Evolutionary conservation across 495 filamentous ascomycete genomes (phyloP).

Genomic region (Penicillium maclennaniae): DNA sequence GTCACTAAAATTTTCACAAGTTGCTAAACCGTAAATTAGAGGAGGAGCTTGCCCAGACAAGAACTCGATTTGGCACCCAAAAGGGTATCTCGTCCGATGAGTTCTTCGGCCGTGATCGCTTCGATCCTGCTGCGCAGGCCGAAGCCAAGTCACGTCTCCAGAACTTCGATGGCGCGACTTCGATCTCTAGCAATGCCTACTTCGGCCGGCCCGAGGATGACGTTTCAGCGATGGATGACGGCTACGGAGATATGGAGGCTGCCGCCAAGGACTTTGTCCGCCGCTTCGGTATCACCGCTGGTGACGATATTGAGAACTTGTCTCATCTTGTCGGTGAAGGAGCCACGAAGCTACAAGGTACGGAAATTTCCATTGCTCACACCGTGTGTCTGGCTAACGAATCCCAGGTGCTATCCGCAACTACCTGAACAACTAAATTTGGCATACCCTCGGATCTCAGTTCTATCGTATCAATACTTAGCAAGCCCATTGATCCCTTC

Average conservation of each 20-base stretch:
- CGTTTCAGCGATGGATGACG: constrained; percentile 53
- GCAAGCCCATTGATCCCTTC: constrained; percentile 22
- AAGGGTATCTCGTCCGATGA: constrained; percentile 98
- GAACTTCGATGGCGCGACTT: constrained; percentile 86
- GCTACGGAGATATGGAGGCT: constrained; percentile 82
- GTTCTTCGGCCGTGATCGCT: constrained; percentile 88
- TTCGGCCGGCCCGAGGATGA: constrained; percentile 87
- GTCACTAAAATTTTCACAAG: too few species aligned
- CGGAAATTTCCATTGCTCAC: constrained; percentile 18
- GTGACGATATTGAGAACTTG: constrained; percentile 90
- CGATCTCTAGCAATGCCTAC: constrained; percentile 94
- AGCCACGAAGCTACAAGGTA: constrained; percentile 74
- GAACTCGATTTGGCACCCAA: constrained; percentile 68
- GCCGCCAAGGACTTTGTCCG: constrained; percentile 93
- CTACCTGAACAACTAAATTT: constrained; percentile 67
- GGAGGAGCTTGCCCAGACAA: constrained; percentile 37
- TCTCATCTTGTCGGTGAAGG: constrained; percentile 79
- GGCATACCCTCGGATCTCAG: constrained; percentile 7
- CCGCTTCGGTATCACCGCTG: constrained; percentile 90
- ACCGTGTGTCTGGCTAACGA: not conserved
- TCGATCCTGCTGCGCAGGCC: constrained; percentile 71
- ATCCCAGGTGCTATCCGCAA: constrained; percentile 64
- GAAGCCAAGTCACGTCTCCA: constrained; percentile 84
- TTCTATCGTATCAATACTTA: constrained; percentile 23
- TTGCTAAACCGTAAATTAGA: constrained; percentile 27